These are phyloP conservation scores for Psidium guajava DNA, from an alignment of 345 rosid species.

Conservation along the genomic window DNA sequence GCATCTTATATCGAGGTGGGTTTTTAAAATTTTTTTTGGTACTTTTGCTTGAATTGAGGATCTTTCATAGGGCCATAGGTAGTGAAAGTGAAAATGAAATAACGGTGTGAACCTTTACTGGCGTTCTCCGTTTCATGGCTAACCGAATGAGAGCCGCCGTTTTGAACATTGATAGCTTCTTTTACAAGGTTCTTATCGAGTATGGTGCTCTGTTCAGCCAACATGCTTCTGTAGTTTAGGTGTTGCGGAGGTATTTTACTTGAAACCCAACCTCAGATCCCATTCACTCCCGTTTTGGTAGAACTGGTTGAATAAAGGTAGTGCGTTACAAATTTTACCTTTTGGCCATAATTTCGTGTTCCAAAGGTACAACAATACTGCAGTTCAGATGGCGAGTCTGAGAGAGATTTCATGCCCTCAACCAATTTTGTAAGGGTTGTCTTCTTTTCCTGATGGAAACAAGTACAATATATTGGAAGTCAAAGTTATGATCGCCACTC, in stretches of 20 bases:
- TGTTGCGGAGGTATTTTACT: background rate
- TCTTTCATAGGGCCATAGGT: background rate
- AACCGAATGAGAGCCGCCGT: background rate
- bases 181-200: background rate
- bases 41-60: background rate
- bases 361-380: background rate
- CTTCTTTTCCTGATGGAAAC: background rate
- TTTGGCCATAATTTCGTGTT: background rate
- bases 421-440: background rate
- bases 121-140: background rate
- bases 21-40: background rate
- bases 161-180: background rate
- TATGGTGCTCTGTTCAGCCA: background rate
- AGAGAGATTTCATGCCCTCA: background rate
- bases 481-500: background rate
- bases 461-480: background rate
- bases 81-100: background rate
- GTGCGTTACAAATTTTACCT: background rate
- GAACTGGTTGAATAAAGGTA: background rate
- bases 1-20: slow-evolving; percentile 95
- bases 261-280: background rate
- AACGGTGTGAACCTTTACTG: background rate
- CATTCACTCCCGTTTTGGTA: background rate
- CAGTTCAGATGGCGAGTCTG: background rate
- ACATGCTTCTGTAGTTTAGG: background rate